Base-by-base conservation (phyloP, 2,329 filamentous ascomycete genomes). In the Boeremia exigua region DNA sequence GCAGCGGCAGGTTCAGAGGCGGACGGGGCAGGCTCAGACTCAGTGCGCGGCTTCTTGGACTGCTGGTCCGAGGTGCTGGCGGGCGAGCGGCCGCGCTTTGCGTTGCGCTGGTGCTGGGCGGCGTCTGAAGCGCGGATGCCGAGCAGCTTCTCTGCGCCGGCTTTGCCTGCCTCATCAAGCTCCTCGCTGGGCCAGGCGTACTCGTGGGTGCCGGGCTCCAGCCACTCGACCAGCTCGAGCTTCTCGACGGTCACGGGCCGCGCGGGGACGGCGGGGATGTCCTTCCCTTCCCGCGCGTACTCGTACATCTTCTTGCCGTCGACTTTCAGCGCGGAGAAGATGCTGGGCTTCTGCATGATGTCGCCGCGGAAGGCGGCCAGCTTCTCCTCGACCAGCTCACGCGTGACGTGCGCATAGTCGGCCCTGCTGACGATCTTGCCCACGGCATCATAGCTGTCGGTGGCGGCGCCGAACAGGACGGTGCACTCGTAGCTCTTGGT, bases 221-320 rank as follows among this genome's bases (percentile, higher is more conserved):
- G 78, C 81, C 91, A 99, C 71, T 97, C 91, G 7, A 96, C 71
- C 55, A 98, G 76, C 73, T 96, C 90, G 64, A 97, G 76, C 33
- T 92, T 85, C 42, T 84, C 77, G 0, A 96, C 91, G 48, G 91
- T 87, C 34, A 98, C 91, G 2, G 90, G 85, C 54, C 94, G 81
- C 49, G 89, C 86, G 72, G 92, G 83, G 56, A 99, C 95, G 73
- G 96, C 89, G 0, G 95, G 95, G 14, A 96, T 88, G 32, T 91
- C 86, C 70, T 89, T 92, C 14, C 95, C 95, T 73, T 93, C 91
- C 44, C 95, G 84, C 17, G 95, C 95, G 76, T 98, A 98, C 77
- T 99, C 93, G 74, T 99, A 99, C 44, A 97, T 82, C 30, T 91
- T 90, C 80, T 97, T 97, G 2, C 95, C 95, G 64, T 97, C 86